Base-by-base conservation (phyloP, 306 rosid genomes). In the Quercus engelmannii region DNA sequence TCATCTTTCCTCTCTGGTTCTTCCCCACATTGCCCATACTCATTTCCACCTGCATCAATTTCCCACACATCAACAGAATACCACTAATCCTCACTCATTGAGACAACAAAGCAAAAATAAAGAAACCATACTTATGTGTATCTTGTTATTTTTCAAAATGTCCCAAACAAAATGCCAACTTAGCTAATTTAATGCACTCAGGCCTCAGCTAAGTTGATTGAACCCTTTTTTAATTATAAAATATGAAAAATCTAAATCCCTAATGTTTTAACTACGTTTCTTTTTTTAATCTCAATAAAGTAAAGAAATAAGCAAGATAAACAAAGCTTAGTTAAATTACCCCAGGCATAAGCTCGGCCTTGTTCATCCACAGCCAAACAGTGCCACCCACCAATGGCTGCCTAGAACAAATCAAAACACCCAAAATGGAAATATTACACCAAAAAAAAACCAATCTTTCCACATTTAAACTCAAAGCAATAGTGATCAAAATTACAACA, bases 311-410 rank as follows among this genome's bases (percentile, higher is more conserved):
- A 3, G 13, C 46, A 38, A 38, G 46, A 38, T 38, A 65, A 11
- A 46, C 43, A 58, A 31, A 61, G 69, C 65, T 12, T 69, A 35
- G 26, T 17, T 57, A 55, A 74, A 61, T 38, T 89, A 96, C 98
- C 98, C 99, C 99, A 96, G 28, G 99, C 98, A 54, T 91, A 96
- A 64, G 99, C 97, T 69, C 91, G 86, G 76, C 99, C 99, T 79
- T 93, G 96, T 86, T 93, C 98, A 83, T 96, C 98, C 67, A 96
- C 99, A 83, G 98, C 99, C 93, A 96, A 86, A 84, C 99, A 96
- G 78, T 96, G 99, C 99, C 98, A 93, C 15, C 99, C 99, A 64
- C 97, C 99, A 85, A 96, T 96, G 52, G 99, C 99, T 26, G 98
- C 99, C 98, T 93, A 79, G 25, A 81, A 43, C 26, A 63, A 80